Conservation (phyloP, 345 rosid genomes). For the Corchorus olitorius region DNA sequence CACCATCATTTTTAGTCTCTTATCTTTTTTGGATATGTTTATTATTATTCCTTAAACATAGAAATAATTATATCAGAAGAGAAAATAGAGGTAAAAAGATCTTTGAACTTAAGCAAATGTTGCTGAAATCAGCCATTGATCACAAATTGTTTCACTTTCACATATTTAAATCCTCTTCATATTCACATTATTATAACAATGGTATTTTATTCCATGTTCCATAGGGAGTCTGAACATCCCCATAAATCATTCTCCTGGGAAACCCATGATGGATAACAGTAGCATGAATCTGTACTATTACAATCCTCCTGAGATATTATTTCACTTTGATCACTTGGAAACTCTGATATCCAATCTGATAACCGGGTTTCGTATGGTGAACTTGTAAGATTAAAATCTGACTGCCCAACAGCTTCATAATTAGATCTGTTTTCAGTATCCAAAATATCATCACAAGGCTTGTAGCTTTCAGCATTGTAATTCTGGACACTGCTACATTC, state of each 20-base stretch:
- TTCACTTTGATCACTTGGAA: conserved; percentile 36
- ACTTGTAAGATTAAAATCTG: conserved; percentile 28
- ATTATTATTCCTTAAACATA: background rate
- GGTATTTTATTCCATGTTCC: conserved; percentile 24
- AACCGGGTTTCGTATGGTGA: conserved; percentile 59
- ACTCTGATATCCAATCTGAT: conserved; percentile 55
- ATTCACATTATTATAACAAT: background rate
- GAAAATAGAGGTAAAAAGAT: background rate
- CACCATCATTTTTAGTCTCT: no score
- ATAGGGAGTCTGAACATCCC: conserved; percentile 28
- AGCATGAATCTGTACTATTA: conserved; percentile 1
- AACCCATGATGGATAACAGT: background rate
- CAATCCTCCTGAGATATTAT: background rate
- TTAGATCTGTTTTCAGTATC: conserved; percentile 22
- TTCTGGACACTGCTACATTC: background rate
- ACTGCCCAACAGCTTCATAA: conserved; percentile 19
- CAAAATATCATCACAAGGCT: conserved; percentile 10
- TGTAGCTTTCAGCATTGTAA: conserved; percentile 16
- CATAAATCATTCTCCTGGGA: conserved; percentile 22
- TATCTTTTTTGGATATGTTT: no score
- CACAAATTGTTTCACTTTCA: background rate
- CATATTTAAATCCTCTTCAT: background rate
- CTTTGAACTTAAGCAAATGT: background rate
- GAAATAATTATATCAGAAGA: background rate
- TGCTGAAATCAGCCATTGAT: background rate